Percentiles rank a stretch among this genome's conserved stretches.
These are phyloP conservation scores for Oryza australiensis DNA, from an alignment of 176 grass and related monocot species.

Conservation along the genomic window DNA sequence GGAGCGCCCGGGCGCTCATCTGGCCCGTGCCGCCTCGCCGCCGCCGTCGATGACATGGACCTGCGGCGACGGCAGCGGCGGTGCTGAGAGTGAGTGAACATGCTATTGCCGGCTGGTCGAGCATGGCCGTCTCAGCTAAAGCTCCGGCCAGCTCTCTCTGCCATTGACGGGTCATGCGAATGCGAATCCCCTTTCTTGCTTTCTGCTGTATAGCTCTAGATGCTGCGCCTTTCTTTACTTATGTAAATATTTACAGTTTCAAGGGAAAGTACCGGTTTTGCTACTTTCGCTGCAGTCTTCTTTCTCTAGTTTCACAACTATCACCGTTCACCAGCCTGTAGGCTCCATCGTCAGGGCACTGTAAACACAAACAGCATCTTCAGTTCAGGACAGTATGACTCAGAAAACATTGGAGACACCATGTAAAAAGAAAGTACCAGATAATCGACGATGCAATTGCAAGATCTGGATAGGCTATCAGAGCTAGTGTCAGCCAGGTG, in stretches of 20 bases:
- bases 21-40: constrained; percentile 15
- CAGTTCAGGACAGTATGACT: neutral
- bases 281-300: neutral
- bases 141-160: neutral
- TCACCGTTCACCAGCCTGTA: neutral
- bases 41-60: constrained; percentile 23
- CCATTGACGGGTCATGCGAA: neutral
- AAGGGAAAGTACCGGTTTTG: constrained; percentile 2
- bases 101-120: neutral
- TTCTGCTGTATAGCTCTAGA: constrained; percentile 2
- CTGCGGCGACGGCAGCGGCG: constrained; percentile 7
- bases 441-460: neutral
- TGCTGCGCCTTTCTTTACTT: neutral
- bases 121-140: neutral
- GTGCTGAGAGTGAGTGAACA: constrained; percentile 13
- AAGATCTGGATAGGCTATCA: neutral
- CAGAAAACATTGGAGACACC: neutral
- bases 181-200: neutral
- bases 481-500: neutral
- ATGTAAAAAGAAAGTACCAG: neutral
- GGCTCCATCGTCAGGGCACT: neutral
- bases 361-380: neutral
- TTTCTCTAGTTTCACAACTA: neutral
- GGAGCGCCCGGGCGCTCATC: constrained; percentile 27
- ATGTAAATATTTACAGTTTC: constrained; percentile 48